Conservation (phyloP, 192 early-diverging fungal species). For the Mortierella antarctica region DNA sequence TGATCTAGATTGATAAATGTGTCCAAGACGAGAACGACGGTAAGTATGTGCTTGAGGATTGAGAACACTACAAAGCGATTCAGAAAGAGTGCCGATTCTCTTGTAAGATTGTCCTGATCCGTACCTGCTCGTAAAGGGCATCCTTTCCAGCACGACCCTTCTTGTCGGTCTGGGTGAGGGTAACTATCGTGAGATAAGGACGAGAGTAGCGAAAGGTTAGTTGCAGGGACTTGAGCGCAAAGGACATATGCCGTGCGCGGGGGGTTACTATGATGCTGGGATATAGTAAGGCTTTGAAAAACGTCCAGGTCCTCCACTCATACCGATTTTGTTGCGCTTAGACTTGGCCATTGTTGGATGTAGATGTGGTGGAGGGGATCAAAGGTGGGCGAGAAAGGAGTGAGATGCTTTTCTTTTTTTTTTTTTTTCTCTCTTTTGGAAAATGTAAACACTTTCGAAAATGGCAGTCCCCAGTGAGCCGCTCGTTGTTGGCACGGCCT, state of each 20-base stretch:
- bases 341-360: conserved; percentile 70
- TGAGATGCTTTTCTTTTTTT: conserved; percentile 14
- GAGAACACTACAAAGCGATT: too few relatives aligned
- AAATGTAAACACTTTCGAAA: conserved; percentile 10
- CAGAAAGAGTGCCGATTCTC: too few relatives aligned
- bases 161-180: conserved; percentile 88
- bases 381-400: conserved; percentile 20
- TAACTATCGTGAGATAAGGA: conserved; percentile 52
- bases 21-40: too few relatives aligned
- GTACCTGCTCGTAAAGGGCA: conserved; percentile 76
- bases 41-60: too few relatives aligned
- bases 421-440: conserved; percentile 17
- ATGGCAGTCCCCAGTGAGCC: too few relatives aligned
- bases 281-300: background rate
- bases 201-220: too few relatives aligned
- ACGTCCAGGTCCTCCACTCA: background rate
- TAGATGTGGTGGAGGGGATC: conserved; percentile 10
- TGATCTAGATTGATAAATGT: conserved; percentile 57
- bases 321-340: conserved; percentile 69
- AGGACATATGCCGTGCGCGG: too few relatives aligned
- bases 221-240: too few relatives aligned
- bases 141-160: conserved; percentile 83
- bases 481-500: too few relatives aligned
- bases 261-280: background rate
- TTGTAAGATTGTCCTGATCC: background rate